These are phyloP conservation scores for Podosphaera aphanis DNA, from an alignment of 2,329 filamentous ascomycete genomes.

Conservation along the genomic window DNA sequence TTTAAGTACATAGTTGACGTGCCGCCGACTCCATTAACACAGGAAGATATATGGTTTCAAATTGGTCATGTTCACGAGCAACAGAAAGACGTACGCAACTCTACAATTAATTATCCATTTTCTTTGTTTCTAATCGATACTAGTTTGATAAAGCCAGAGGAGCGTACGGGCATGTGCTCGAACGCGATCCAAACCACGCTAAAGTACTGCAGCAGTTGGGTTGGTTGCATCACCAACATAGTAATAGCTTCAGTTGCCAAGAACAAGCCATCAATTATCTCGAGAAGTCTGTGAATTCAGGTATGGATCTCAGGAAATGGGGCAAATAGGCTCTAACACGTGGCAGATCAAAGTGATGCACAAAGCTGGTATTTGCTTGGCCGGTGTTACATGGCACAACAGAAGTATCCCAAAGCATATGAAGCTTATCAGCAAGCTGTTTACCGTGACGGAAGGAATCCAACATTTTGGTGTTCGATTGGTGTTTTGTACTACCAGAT, in stretches of 20 bases:
- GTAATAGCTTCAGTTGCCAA: slow-evolving; percentile 71
- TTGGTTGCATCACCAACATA: slow-evolving; percentile 94
- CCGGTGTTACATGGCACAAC: slow-evolving; percentile 96
- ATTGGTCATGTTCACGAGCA: slow-evolving; percentile 98
- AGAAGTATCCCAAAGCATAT: slow-evolving; percentile 96
- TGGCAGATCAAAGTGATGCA: slow-evolving; percentile 68
- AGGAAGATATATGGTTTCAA: slow-evolving; percentile 99
- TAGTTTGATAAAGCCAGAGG: slow-evolving; percentile 84
- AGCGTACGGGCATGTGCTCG: slow-evolving; percentile 79
- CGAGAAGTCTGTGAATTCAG: slow-evolving; percentile 84
- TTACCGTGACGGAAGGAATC: slow-evolving; percentile 90
- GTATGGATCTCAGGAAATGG: slow-evolving; percentile 25
- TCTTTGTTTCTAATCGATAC: slow-evolving; percentile 12
- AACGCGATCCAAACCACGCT: slow-evolving; percentile 84
- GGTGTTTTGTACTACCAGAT: slow-evolving; percentile 98
- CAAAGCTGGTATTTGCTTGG: slow-evolving; percentile 98
- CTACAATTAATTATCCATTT: not conserved
- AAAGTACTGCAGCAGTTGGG: slow-evolving; percentile 96
- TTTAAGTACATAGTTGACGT: slow-evolving; percentile 96
- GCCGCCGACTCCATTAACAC: slow-evolving; percentile 73
- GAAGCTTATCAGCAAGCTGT: slow-evolving; percentile 97
- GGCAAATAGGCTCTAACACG: slow-evolving; percentile 13
- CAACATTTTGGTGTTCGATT: slow-evolving; percentile 98
- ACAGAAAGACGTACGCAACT: slow-evolving; percentile 70
- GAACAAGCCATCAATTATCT: slow-evolving; percentile 92